Conservation (phyloP, 192 early-diverging fungal genomes). For the Gonapodya sp. region DNA sequence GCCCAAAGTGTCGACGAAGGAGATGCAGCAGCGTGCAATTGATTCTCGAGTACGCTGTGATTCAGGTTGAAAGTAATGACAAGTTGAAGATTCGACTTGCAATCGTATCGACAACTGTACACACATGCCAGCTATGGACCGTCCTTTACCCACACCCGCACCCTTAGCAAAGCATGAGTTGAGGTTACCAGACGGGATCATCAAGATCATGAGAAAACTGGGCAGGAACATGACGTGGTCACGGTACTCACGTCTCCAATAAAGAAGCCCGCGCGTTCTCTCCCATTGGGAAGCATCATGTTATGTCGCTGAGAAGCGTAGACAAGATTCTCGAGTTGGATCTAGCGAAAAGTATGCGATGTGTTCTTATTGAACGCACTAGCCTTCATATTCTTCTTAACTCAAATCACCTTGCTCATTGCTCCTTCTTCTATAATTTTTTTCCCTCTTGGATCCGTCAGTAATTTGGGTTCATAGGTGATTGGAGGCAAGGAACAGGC, state of each 20-base stretch:
- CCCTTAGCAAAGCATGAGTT: background rate
- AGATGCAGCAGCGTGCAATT: background rate
- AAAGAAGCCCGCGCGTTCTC: background rate
- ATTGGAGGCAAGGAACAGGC: background rate
- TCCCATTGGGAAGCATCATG: background rate
- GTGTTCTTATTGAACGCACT: background rate
- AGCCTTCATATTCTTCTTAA: background rate
- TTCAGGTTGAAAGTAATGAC: background rate
- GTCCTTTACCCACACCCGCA: background rate
- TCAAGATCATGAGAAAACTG: background rate
- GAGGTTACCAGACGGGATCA: background rate
- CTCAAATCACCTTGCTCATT: background rate
- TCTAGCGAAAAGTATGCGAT: background rate
- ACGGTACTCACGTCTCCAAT: background rate
- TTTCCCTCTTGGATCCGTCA: background rate
- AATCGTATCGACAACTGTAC: background rate
- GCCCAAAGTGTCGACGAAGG: background rate
- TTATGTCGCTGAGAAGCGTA: conserved; percentile 9
- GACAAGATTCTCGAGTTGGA: background rate
- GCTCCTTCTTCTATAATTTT: background rate
- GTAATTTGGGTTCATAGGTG: background rate
- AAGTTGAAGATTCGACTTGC: background rate
- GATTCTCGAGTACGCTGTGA: background rate
- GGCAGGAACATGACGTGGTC: background rate
- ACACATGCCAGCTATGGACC: conserved; percentile 5